These are phyloP conservation scores for Colletotrichum sp. DNA, from an alignment of 2,329 filamentous ascomycete genomes.

Conservation along the genomic window DNA sequence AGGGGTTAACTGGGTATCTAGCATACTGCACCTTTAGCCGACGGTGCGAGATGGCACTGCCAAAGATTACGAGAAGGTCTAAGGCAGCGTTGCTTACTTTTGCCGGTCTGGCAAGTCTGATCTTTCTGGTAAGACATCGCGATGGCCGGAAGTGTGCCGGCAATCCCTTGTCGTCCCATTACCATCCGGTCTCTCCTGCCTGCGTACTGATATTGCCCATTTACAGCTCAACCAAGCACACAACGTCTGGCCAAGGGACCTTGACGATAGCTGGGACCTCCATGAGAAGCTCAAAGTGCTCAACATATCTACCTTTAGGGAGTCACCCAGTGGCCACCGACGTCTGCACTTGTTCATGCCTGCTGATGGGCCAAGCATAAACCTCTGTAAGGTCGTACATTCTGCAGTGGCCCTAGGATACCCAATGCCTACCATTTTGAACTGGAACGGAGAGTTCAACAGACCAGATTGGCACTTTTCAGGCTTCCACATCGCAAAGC, in stretches of 20 bases:
- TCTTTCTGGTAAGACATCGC: too few species aligned
- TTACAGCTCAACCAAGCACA: constrained; percentile 31
- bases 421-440: constrained; percentile 38
- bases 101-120: too few species aligned
- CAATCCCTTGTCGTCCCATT: too few species aligned
- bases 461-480: constrained; percentile 39
- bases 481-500: constrained; percentile 43
- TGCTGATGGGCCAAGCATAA: constrained; percentile 38
- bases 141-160: too few species aligned
- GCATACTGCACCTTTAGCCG: too few species aligned
- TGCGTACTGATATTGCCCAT: background rate
- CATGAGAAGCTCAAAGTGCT: background rate
- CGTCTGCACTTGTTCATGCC: constrained; percentile 41
- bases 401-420: constrained; percentile 42
- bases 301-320: constrained; percentile 18
- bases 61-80: too few species aligned
- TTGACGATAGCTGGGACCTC: background rate
- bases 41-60: too few species aligned
- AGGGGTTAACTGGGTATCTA: too few species aligned
- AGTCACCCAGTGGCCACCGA: constrained; percentile 17
- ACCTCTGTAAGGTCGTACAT: constrained; percentile 43
- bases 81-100: too few species aligned
- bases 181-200: too few species aligned
- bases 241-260: constrained; percentile 23
- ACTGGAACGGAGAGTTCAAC: constrained; percentile 43